Base-by-base conservation (phyloP, 768 basidiomycete genomes). In the Candolleomyces eurysporus region DNA sequence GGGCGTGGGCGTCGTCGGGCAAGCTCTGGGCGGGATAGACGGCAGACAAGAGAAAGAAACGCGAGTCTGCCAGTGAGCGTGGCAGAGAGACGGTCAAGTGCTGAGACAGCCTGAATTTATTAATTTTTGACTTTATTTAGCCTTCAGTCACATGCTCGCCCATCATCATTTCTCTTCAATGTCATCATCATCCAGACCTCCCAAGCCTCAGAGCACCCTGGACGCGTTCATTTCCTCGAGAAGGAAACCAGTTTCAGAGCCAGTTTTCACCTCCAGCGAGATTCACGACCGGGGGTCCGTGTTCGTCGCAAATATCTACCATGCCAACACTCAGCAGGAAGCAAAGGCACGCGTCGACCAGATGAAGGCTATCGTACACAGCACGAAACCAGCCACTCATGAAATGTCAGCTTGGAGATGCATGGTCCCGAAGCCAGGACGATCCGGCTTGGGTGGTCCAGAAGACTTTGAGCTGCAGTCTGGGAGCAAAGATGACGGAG, bases 401-500 rank as follows among this genome's bases (percentile, higher is more conserved):
- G 87, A 90, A 68, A 90, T 94, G 48, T 77, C 81, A 43, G 93
- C 91, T 5, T 94, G 89, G 88, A 78, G 93, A 39, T 87, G 85
- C 66, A 90, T 95, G 88, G 79, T 80, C 0, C 73, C 90, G 58
- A 91, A 87, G 71, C 67, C 76, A 11, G 90, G 88, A 3, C 78
- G 76, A 52, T 85, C 81, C 3, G 92, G 92, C 1, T 73, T 94
- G 3, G 78, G 73, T 0, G 89, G 90, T 3, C 85, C 87, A 3
- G 89, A 90, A 30, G 92, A 94, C 67, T 94, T 93, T 66, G 84
- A 86, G 70, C 72, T 92, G 31, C 71, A 75, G 61, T 77, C 79
- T 4, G 89, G 86, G 1, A 82, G 77, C 65, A 84, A 86, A 49
- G 93, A 95, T 66, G 93, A 92, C 54, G 90, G 87, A 5, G 93